Evolutionary conservation across 2,329 filamentous ascomycete genomes (phyloP), one percentile per base, ranked within the genome.

Genomic region (Neofusicoccum laricinum): DNA sequence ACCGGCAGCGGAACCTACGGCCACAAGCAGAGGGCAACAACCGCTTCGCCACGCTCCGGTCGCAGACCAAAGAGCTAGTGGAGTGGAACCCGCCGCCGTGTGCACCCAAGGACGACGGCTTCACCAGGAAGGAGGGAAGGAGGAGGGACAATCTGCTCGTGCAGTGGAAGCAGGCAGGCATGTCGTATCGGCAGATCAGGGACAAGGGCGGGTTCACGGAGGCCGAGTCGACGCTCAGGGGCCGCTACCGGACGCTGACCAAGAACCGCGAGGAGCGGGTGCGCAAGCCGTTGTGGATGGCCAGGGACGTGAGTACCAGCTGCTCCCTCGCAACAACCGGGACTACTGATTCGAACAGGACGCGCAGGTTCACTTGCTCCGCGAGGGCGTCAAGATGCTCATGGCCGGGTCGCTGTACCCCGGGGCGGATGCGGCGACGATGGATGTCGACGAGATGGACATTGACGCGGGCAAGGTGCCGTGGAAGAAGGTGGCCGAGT

Each of bases 191-290:
- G 62, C 82, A 89, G 65, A 91, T 92, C 69, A 83, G 83, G 41
- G 69, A 72, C 6, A 70, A 77, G 17, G 85, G 87, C 14, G 76
- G 80, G 1, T 88, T 88, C 67, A 75, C 72, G 0, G 88, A 90
- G 69, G 87, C 88, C 1, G 89, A 91, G 75, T 90, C 89, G 11
- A 93, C 90, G 0, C 80, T 93, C 41, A 83, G 90, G 14, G 90
- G 90, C 0, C 83, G 89, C 0, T 87, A 85, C 68, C 81, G 90
- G 4, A 86, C 83, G 2, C 74, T 92, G 69, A 90, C 86, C 7
- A 91, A 91, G 77, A 76, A 77, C 12, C 86, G 86, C 69, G 80
- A 83, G 38, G 81, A 86, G 64, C 80, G 90, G 5, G 84, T 90
- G 2, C 81, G 90, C 7, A 87, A 85, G 73, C 90, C 90, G 0